phyloP scores from a whole-genome alignment of 2,329 filamentous ascomycete species.

The Colletotrichum aenigma region DNA sequence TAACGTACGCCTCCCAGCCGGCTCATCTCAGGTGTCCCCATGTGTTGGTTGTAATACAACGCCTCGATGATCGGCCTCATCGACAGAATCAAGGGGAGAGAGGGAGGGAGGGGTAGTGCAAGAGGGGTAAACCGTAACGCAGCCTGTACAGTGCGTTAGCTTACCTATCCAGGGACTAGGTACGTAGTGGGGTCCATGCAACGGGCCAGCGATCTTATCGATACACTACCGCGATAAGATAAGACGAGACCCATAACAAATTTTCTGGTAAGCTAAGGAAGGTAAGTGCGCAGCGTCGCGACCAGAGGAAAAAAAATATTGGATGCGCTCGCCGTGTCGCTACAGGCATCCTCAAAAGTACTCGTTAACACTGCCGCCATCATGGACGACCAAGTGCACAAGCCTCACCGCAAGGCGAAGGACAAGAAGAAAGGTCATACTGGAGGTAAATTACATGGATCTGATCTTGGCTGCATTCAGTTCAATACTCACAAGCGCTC shows the following conservation, averaged over 20 bases:
- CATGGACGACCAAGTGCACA: conserved; percentile 85
- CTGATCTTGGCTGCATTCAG: neutral
- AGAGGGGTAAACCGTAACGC: neutral
- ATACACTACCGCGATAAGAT: conserved; percentile 11
- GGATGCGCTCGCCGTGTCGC: neutral
- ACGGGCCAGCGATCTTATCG: neutral
- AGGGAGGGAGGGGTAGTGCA: neutral
- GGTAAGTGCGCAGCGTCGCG: neutral
- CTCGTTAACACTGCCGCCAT: conserved; percentile 31
- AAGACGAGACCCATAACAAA: conserved; percentile 6
- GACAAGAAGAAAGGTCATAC: conserved; percentile 75
- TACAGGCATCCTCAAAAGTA: neutral
- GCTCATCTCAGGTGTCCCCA: neutral
- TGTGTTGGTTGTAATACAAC: neutral
- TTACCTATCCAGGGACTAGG: neutral
- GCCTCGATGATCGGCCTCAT: neutral
- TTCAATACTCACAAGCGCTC: neutral
- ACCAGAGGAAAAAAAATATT: neutral
- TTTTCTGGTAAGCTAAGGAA: neutral
- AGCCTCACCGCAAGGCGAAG: conserved; percentile 84
- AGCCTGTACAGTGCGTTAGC: neutral
- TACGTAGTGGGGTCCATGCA: neutral
- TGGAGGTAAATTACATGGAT: conserved; percentile 51
- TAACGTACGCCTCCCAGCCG: neutral
- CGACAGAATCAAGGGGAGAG: neutral